phyloP scores from a whole-genome alignment of 768 basidiomycete genomes.

The Leccinum longicurvipes region DNA sequence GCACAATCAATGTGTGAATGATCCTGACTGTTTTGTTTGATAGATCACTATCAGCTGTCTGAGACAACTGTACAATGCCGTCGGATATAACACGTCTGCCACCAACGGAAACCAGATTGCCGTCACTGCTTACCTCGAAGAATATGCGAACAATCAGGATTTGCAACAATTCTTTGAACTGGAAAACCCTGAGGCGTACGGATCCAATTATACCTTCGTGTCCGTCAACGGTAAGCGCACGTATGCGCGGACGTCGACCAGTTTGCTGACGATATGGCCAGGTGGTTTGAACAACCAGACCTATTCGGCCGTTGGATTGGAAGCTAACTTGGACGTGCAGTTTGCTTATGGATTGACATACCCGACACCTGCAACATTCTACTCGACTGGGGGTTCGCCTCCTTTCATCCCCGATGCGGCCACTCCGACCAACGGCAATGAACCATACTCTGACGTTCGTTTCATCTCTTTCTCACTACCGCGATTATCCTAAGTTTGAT shows the following conservation, averaged over 20 bases:
- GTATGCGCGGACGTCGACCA: background rate
- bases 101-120: constrained; percentile 47
- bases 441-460: constrained; percentile 45
- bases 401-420: constrained; percentile 50
- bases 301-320: constrained; percentile 46
- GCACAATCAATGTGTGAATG: background rate
- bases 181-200: constrained; percentile 46
- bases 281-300: constrained; percentile 63
- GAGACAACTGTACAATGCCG: constrained; percentile 53
- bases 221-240: background rate
- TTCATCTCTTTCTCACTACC: constrained; percentile 17
- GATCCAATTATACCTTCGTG: constrained; percentile 49
- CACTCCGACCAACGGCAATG: constrained; percentile 43
- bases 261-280: constrained; percentile 24
- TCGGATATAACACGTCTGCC: constrained; percentile 41
- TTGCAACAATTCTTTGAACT: constrained; percentile 48
- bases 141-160: constrained; percentile 53
- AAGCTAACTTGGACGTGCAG: constrained; percentile 68
- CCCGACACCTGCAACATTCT: constrained; percentile 59
- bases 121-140: constrained; percentile 51
- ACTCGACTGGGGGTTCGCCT: constrained; percentile 58
- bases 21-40: background rate
- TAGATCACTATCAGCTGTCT: constrained; percentile 52
- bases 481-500: background rate
- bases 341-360: constrained; percentile 63